phyloP scores from a whole-genome alignment of 768 basidiomycete species.

The Hortiboletus flavorubellus region DNA sequence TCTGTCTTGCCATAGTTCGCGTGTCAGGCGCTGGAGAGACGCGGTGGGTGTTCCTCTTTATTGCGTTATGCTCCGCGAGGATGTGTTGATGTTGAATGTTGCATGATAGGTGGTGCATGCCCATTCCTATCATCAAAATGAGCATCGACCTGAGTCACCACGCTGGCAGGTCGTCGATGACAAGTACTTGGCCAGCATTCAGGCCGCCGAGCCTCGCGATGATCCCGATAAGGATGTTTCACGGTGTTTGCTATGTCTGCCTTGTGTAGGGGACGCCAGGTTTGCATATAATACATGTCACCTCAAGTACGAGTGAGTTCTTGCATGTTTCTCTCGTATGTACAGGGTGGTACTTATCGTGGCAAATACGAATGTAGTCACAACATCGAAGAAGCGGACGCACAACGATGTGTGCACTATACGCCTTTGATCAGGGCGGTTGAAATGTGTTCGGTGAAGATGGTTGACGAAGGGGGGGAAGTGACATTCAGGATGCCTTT shows the following conservation, averaged over 20 bases:
- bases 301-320: neutral
- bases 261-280: neutral
- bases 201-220: neutral
- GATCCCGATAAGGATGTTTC: neutral
- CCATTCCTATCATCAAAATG: neutral
- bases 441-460: neutral
- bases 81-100: neutral
- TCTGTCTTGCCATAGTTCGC: neutral
- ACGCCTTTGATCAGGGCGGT: neutral
- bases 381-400: neutral
- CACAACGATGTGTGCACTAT: neutral
- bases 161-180: conserved; percentile 1
- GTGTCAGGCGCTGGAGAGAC: conserved; percentile 4
- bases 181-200: neutral
- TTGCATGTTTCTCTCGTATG: neutral
- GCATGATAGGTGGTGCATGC: conserved; percentile 5
- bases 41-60: neutral
- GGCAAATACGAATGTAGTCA: neutral
- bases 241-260: neutral
- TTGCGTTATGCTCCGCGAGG: neutral
- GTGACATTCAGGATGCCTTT: neutral
- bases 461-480: neutral
- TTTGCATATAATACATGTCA: neutral
- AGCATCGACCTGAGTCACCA: neutral
- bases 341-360: neutral